Percentiles rank a stretch among this genome's conserved stretches.
Evolutionary conservation across 768 basidiomycete genomes (phyloP).

Genomic region (Pholiota conissans): DNA sequence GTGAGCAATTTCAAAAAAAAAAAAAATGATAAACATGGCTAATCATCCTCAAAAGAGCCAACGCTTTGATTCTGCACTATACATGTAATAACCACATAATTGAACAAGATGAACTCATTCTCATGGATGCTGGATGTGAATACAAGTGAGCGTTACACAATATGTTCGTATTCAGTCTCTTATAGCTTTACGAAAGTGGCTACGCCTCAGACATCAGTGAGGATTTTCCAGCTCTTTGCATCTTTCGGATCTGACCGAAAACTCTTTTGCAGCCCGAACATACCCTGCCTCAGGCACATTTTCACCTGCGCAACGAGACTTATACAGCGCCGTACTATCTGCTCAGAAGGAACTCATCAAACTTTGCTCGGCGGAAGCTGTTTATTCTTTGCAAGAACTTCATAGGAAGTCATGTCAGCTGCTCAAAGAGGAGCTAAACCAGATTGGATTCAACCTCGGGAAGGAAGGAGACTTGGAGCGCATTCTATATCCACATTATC

Average conservation of each 20-base stretch:
- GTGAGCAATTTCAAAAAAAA: constrained; percentile 36
- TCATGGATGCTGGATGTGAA: constrained; percentile 93
- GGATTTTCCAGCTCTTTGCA: constrained; percentile 18
- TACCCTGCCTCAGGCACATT: constrained; percentile 87
- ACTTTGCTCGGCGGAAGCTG: constrained; percentile 57
- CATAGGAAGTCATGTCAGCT: constrained; percentile 72
- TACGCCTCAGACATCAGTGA: constrained; percentile 94
- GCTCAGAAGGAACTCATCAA: constrained; percentile 68
- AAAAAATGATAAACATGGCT: neutral
- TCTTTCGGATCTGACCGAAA: neutral
- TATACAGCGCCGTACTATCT: constrained; percentile 78
- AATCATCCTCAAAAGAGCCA: constrained; percentile 49
- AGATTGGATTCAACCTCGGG: constrained; percentile 68
- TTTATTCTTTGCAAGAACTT: constrained; percentile 69
- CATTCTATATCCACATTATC: constrained; percentile 87
- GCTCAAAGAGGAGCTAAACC: constrained; percentile 70
- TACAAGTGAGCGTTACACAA: constrained; percentile 55
- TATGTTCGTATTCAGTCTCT: constrained; percentile 5
- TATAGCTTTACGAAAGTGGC: constrained; percentile 46
- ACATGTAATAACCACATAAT: constrained; percentile 86
- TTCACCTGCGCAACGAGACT: constrained; percentile 74
- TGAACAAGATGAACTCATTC: constrained; percentile 67
- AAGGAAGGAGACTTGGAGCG: constrained; percentile 62
- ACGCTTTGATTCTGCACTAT: constrained; percentile 92
- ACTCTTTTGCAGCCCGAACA: constrained; percentile 67